Base-by-base conservation (phyloP, 305 asterid species). In the Coffea humblotiana region DNA sequence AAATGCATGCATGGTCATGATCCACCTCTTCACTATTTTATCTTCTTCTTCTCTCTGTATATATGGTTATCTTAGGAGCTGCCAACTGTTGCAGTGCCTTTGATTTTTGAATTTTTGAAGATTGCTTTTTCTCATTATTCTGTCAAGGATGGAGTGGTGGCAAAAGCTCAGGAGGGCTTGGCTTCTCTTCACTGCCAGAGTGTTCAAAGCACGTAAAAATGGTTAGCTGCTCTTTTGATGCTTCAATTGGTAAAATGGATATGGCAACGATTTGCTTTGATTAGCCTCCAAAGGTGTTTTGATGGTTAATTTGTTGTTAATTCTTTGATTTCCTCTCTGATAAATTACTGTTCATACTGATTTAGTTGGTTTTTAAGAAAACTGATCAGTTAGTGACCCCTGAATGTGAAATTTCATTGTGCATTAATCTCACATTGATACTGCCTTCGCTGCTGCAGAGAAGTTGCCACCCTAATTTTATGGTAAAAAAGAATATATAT, bases 141-240 rank as follows among this genome's bases (percentile, higher is more conserved):
- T 37, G 43, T 37, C 23, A 18, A 60, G 27, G 18, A 68, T 68
- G 75, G 56, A 68, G 47, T 68, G 75, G 81, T 77, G 81, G 81
- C 75, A 68, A 48, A 77, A 52, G 27, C 69, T 77, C 8, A 68
- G 43, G 27, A 27, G 56, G 45, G 81, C 75, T 15, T 77, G 75
- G 69, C 32, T 47, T 35, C 32, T 12, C n/a, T 9, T 52, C 68
- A 5, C 67, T 51, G 75, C 68, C 27, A 13, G 68, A 8, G 35
- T 67, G 48, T 10, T 77, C 75, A 77, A 52, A 32, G 15, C 27
- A 15, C 43, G 40, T 27, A 68, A 77, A 77, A 54, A 19, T 35
- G 75, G 75, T 67, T 37, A 52, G 75, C 61, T 25, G 10, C 70
- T 66, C 48, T 49, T 16, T 19, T 54, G 7, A 64, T 47, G 48